A percentile compares a stretch with the other conserved stretches of the same genome.
phyloP scores from a whole-genome alignment of 2,329 filamentous ascomycete genomes.

The Diaporthe capsici region DNA sequence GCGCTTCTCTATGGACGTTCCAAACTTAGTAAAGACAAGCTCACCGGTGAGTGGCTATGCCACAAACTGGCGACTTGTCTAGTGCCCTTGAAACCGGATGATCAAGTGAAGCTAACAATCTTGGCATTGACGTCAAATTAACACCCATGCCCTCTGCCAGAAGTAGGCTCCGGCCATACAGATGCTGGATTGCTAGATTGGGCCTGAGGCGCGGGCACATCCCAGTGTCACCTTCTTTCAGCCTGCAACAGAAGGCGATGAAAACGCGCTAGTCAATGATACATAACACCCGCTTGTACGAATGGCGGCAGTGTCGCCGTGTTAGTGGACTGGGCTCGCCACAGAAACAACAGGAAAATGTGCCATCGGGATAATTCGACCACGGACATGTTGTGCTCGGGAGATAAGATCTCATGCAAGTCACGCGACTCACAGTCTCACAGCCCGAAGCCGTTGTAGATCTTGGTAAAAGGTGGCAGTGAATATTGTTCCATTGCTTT shows the following conservation, averaged over 20 bases:
- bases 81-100: conserved; percentile 8
- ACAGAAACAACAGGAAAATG: not conserved
- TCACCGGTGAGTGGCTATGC: conserved; percentile 28
- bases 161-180: not conserved
- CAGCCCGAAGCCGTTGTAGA: not conserved
- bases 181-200: not conserved
- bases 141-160: conserved; percentile 13
- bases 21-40: conserved; percentile 28
- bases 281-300: not conserved
- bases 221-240: conserved; percentile 19
- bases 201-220: conserved; percentile 4
- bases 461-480: conserved; percentile 20
- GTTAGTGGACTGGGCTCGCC: conserved; percentile 16
- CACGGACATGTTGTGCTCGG: not conserved
- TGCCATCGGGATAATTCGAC: not conserved
- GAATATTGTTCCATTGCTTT: conserved; percentile 6
- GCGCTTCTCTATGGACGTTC: conserved; percentile 6
- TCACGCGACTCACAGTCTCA: conserved; percentile 6
- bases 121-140: conserved; percentile 30
- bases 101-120: not conserved
- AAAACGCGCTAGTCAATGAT: not conserved
- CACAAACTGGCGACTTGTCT: not conserved
- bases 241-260: conserved; percentile 20
- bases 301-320: conserved; percentile 4
- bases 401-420: not conserved